These are phyloP conservation scores for Aureoboletus auriporus DNA, from an alignment of 768 basidiomycete species.

Conservation along the genomic window DNA sequence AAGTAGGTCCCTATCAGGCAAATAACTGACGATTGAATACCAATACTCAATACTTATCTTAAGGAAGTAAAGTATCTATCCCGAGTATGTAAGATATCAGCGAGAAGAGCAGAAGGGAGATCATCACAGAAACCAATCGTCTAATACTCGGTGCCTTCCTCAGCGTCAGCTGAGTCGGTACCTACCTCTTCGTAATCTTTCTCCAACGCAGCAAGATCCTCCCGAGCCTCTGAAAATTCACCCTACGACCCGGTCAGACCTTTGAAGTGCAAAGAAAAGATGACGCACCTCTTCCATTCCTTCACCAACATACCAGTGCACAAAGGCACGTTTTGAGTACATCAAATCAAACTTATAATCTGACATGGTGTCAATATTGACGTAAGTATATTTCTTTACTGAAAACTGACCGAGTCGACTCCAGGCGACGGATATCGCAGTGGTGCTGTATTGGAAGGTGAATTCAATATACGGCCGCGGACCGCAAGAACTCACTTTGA, in stretches of 20 bases:
- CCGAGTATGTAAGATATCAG: conserved; percentile 1
- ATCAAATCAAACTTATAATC: conserved; percentile 99
- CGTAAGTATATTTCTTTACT: neutral
- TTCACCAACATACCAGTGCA: conserved; percentile 96
- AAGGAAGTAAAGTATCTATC: conserved; percentile 2
- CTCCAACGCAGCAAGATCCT: conserved; percentile 96
- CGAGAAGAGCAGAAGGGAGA: neutral
- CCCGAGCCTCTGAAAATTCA: conserved; percentile 97
- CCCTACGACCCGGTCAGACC: conserved; percentile 43
- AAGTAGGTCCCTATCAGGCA: neutral
- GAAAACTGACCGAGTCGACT: conserved; percentile 61
- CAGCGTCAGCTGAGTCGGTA: conserved; percentile 69
- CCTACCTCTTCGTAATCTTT: conserved; percentile 93
- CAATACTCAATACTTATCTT: neutral
- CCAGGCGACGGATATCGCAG: conserved; percentile 94
- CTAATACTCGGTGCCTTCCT: conserved; percentile 54
- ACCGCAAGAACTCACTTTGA: conserved; percentile 56
- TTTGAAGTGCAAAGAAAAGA: conserved; percentile 1
- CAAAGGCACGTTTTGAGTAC: conserved; percentile 93
- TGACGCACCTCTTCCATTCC: conserved; percentile 89
- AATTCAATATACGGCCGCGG: neutral
- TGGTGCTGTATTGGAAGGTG: conserved; percentile 51
- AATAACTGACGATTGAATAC: conserved; percentile 11
- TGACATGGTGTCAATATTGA: conserved; percentile 20
- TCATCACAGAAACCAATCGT: neutral